Base-by-base conservation (phyloP, 345 rosid genomes). In the Hirschfeldia incana region DNA sequence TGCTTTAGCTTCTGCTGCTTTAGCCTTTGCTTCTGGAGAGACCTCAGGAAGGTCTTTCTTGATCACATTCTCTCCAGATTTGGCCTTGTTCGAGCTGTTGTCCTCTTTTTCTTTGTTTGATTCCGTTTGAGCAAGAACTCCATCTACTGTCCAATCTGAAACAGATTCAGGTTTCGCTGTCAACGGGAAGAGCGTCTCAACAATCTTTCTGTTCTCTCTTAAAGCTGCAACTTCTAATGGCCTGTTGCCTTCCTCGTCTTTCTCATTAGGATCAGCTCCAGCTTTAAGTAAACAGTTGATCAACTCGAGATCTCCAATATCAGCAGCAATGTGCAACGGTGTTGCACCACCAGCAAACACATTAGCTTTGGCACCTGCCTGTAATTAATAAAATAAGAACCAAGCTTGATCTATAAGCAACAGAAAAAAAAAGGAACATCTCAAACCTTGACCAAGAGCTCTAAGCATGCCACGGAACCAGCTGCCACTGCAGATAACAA, bases 401-500 rank as follows among this genome's bases (percentile, higher is more conserved):
- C 5, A 79, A 60, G 70, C 49, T 53, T 37, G 30, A 12, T 39
- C 70, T 51, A 36, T 27, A 10, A 74, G 42, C 32, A 51, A 51
- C 17, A 1, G 32, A 49, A 27, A 10, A 70, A 34, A 30, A 12
- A 12, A 76, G 46, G 78, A 80, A 78, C 75, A 81, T 49, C 72
- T 7, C 55, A 55, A 67, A 92, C 98, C 98, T 94, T 87, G 80
- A 92, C 83, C 69, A 94, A 78, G 72, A 87, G 84, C 71, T 92
- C 97, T 73, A 87, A 73, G 85, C 97, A 90, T 55, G 90, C 77
- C 32, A 89, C 75, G 74, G 98, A 94, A 81, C 89, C 89, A 3
- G 98, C 98, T 32, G 98, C 98, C 0, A 94, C 97, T 17, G 97
- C 87, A 49, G 98, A 92, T 84, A 94, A 76, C 59, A 94, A 58